Evolutionary conservation across 345 rosid species (phyloP), one percentile per base, ranked within the genome.

Genomic region (Firmiana major): DNA sequence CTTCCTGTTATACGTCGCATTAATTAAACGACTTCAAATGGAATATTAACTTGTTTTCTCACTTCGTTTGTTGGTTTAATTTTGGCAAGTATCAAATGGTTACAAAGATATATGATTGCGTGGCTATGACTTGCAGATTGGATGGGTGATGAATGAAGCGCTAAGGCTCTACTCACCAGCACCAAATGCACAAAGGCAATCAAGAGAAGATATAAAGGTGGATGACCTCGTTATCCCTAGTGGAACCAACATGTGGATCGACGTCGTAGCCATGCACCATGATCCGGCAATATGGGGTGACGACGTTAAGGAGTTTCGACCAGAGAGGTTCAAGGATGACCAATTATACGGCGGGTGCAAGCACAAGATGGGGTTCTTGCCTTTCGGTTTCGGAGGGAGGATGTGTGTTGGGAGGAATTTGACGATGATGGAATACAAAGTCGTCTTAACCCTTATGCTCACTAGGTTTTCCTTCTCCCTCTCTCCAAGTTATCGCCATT

Each of bases 321-420:
- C 99, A 10, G 96, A 95, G 81, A 91, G 99, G 79, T 95, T 95
- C 60, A 69, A 63, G 59, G 88, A 90, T 3, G 88, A 87, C 77
- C 40, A 84, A 78, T 45, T 89, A 7, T 78, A 87, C 57, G 99
- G 99, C 0, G 92, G 99, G 7, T 95, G 98, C 87, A 90, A 83
- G 40, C 90, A 84, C 79, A 93, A 88, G 81, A 94, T 94, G 98
- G 98, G 97, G 8, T 94, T 82, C 70, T 78, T 94, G 88, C 98
- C 98, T 0, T 94, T 94, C 73, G 98, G 98, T 38, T 94, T 94
- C 13, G 98, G 98, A 63, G 97, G 98, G 24, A 91, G 98, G 60
- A 93, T 91, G 98, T 94, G 98, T 67, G 77, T 94, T 0, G 98
- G 97, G 15, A 82, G 93, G 82, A 91, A 90, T 76, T 80, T 93